Evolutionary conservation across 1,284 basidiomycete species (phyloP), one percentile per base, ranked within the genome.

Genomic region (Mycena sp.): DNA sequence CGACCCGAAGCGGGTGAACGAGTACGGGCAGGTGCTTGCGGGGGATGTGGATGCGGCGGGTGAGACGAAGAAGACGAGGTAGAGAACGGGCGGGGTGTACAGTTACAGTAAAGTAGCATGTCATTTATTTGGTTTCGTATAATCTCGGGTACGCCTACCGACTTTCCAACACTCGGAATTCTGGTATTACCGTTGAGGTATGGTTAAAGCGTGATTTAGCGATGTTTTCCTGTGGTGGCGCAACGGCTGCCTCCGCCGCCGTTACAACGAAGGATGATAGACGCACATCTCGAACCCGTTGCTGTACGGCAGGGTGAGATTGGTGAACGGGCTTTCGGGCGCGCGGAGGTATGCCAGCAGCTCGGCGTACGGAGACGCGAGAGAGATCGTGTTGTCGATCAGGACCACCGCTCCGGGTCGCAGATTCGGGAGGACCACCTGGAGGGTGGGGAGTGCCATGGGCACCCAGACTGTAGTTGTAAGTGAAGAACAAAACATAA

Each of bases 1-100:
- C 72, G 97, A 99, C 81, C 92, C 91, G 70, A 93, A 92, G 70
- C 91, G 97, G 68, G 86, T 94, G 69, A 99, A 99, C 78, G 97
- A 99, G 81, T 98, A 95, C 74, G 96, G 96, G 60, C 93, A 96
- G 80, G 90, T 95, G 70, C 78, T 90, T 78, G 79, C 71, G 38
- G 77, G 78, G 56, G 87, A 86, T 72, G 82, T 77, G 57, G 81
- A 83, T 69, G 79, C 74, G 51, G 77, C 66, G 23, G 72, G 69
- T 37, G 81, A 84, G 74, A 77, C 77, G 55, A 86, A 84, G 81
- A 87, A 89, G 76, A 79, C 80, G 67, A 81, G 81, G 75, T 86
- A 80, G 75, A 69, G 29, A 14, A 35, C 9, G 25, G 12, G 28
- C 48, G 35, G 30, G 28, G 23, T 26, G 45, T 50, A 37, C 11